Evolutionary conservation across 2,329 filamentous ascomycete species (phyloP), one percentile per base, ranked within the genome.

Genomic region (Salinomyces thailandicus): DNA sequence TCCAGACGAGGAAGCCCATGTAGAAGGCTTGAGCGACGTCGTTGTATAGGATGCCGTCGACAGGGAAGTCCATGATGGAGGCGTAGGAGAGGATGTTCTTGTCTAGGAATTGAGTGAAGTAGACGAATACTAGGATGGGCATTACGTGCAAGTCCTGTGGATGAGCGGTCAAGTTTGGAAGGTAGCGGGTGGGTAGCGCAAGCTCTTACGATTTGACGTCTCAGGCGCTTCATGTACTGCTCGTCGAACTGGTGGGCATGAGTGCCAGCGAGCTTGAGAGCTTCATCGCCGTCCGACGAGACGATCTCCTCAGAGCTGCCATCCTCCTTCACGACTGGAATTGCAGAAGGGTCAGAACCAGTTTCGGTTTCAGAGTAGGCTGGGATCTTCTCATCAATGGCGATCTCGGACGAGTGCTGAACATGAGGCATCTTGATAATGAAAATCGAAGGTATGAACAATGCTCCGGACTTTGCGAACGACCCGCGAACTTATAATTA

Each of bases 31-130:
- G 35, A 28, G 38, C 38, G n/a, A 37, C 41, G 11, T 34, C 31
- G 31, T 42, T 42, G 29, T 38, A 42, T 2, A 20, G 18, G 18
- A 58, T 48, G 5, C 59, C 59, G 5, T 54, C 44, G 12, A 42
- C 52, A 53, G 61, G 41, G 12, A 62, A 42, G 2, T 54, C 58
- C 57, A 60, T 59, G 20, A 61, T 47, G 3, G 55, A 49, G 1
- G 51, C 46, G 36, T 58, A 60, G 35, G 39, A 38, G 6, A 62
- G 35, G 4, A 56, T 55, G 5, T 57, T 53, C 42, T 62, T 61
- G 35, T 62, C 59, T 18, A 61, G 41, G 29, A 57, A 60, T 19
- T 59, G 56, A 12, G 46, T 42, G 31, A 53, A 51, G 28, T 53
- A 53, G 7, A 39, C 27, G 13, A 26, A 38, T 11, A 38, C 35